Percentiles rank a stretch among this genome's conserved stretches.
Conservation (phyloP, 2,329 filamentous ascomycete species). For the Blastomyces silverae region DNA sequence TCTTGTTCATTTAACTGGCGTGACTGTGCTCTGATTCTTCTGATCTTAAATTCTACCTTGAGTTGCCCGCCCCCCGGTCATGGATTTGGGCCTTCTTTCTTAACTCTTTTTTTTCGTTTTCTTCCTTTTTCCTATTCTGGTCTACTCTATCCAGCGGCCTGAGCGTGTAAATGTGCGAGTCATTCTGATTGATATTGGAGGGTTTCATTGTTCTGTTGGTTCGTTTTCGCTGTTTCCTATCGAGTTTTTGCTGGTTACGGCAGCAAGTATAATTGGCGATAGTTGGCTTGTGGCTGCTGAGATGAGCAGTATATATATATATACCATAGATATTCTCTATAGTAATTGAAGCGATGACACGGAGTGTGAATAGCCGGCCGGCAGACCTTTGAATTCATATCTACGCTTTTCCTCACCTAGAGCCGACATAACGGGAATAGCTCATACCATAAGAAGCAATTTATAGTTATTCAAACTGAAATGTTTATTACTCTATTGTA, state of each 20-base stretch:
- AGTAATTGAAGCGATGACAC: background rate
- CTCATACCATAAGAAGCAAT: background rate
- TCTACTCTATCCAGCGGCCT: background rate
- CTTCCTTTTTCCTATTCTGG: background rate
- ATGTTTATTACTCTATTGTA: background rate
- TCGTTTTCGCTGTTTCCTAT: background rate
- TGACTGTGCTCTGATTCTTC: background rate
- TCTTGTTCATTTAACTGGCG: conserved; percentile 4
- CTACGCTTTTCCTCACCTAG: background rate
- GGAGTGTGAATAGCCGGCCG: background rate
- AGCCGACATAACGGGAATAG: background rate
- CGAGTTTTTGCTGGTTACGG: background rate
- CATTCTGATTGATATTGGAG: background rate
- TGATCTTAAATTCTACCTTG: background rate
- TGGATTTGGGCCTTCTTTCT: background rate
- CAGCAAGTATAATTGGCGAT: background rate
- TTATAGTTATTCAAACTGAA: background rate
- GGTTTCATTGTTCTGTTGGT: background rate
- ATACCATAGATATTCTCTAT: background rate
- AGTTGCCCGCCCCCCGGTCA: background rate
- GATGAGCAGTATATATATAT: background rate
- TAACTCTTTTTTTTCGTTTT: background rate
- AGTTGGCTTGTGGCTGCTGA: background rate
- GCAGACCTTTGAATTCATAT: background rate
- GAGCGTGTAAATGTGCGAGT: background rate